Evolutionary conservation across 202 grass and related monocot species (phyloP), one percentile per base, ranked within the genome.

Genomic region (Carex arenaria): DNA sequence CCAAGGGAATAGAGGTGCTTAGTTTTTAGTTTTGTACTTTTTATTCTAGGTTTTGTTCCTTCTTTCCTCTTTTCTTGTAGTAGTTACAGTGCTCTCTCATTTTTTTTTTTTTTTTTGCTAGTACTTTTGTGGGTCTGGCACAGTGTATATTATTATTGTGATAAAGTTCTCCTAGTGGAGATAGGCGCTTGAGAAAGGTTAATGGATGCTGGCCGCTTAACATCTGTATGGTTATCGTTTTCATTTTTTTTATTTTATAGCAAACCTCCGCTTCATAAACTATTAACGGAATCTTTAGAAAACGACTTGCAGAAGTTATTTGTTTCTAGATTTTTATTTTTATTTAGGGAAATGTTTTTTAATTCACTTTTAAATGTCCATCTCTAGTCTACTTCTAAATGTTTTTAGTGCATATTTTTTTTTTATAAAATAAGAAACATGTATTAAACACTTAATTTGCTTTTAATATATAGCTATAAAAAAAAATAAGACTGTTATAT

Each of bases 131-230:
- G 67, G 51, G 45, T 74, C 70, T 78, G 73, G 73, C 73, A 60
- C 31, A 23, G 59, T 81, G 80, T 82, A 82, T 69, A 82, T 82
- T 82, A 82, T 31, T 66, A 66, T 81, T 81, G 38, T 59, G 13
- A 78, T 82, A 53, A 34, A 36, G 19, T 82, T 69, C 80, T 82
- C 62, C 61, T 2, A 51, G 17, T 65, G 30, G 56, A 65, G 34
- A 80, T 80, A 5, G 14, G 15, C 26, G 77, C 23, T 51, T 19
- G 40, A 49, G 15, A 67, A 68, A 69, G 22, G 47, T 56, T 56
- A 69, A 34, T 28, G 64, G 8, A 66, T 82, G 80, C 80, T 54
- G 22, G 80, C 61, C 38, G 47, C 45, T 17, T 82, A 61, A 81
- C 60, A 81, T 52, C 23, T 57, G 12, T 64, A 68, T 82, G 43